Conservation (phyloP, 768 basidiomycete species). For the Hygrophoropsis aurantiaca region DNA sequence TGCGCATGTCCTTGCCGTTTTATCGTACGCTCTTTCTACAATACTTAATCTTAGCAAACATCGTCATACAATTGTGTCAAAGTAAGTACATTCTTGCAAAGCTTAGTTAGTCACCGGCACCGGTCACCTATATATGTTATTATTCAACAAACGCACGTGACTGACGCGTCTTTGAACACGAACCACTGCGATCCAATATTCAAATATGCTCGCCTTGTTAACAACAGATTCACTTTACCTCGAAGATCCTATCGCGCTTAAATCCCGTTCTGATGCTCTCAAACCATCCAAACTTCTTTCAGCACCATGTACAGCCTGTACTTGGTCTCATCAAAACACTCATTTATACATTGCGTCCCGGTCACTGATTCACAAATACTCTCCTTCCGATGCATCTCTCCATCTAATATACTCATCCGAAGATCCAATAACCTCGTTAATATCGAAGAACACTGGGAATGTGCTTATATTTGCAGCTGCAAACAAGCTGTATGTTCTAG, state of each 20-base stretch:
- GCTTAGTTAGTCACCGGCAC: no score
- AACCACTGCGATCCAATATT: not conserved
- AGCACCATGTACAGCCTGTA: constrained; percentile 29
- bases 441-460: constrained; percentile 32
- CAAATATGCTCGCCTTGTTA: constrained; percentile 53
- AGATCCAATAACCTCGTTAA: constrained; percentile 30
- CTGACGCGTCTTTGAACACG: no score
- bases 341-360: constrained; percentile 53
- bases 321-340: constrained; percentile 60
- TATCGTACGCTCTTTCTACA: no score
- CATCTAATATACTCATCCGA: constrained; percentile 40
- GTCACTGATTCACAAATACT: constrained; percentile 52
- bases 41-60: no score
- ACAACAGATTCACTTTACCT: constrained; percentile 50
- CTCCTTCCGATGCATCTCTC: constrained; percentile 43
- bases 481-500: constrained; percentile 50
- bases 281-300: constrained; percentile 32
- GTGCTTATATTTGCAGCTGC: constrained; percentile 49
- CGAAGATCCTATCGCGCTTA: constrained; percentile 47
- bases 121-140: no score
- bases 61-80: no score
- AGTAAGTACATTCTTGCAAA: no score
- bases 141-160: no score
- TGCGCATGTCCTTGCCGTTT: no score
- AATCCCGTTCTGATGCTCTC: constrained; percentile 40